Evolutionary conservation across 2,329 filamentous ascomycete genomes (phyloP), one percentile per base, ranked within the genome.

Genomic region (Fusarium hostae): DNA sequence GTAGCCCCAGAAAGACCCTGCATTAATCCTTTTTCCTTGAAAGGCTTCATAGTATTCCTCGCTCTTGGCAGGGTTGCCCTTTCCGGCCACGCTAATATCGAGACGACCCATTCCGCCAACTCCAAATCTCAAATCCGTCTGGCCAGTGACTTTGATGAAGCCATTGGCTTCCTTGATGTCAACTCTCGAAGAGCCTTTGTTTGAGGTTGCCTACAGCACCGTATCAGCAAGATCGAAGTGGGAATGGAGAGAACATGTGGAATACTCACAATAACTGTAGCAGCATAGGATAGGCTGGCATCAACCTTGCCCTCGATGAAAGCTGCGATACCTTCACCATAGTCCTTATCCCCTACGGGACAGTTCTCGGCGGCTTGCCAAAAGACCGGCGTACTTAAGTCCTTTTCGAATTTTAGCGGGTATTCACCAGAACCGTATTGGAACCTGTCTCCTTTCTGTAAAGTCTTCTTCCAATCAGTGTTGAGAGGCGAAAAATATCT

Each of bases 21-120:
- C 28, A 5, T 0, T 20, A 2, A 44, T n/a, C 1, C 4, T 32
- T 0, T 45, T 11, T 4, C 6, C 24, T 13, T 26, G 3, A 2
- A 56, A 48, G 10, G 15, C 5, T 18, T 48, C 28, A 10, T 11
- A 48, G 1, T 9, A 5, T 8, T 32, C 3, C 13, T 48, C 13
- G 15, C 28, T 24, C 45, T 13, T 18, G 3, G 22, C 13, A 26
- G 22, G 52, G 6, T 11, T 45, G 7, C 16, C 40, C 6, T 44
- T 35, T 34, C 18, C 8, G 7, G 28, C 52, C 22, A n/a, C 20
- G 6, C 6, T 8, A 9, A 45, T 43, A n/a, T 56, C 2, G 4
- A 35, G 15, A 15, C 2, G n/a, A 3, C 52, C 52, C 11, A 12
- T 16, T 10, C 52, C 40, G 13, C 30, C 3, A 35, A 44, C 2